A percentile compares a stretch with the other conserved stretches of the same genome.
phyloP scores from a whole-genome alignment of 352 stramenopile species.

The Phytophthora cajani region DNA sequence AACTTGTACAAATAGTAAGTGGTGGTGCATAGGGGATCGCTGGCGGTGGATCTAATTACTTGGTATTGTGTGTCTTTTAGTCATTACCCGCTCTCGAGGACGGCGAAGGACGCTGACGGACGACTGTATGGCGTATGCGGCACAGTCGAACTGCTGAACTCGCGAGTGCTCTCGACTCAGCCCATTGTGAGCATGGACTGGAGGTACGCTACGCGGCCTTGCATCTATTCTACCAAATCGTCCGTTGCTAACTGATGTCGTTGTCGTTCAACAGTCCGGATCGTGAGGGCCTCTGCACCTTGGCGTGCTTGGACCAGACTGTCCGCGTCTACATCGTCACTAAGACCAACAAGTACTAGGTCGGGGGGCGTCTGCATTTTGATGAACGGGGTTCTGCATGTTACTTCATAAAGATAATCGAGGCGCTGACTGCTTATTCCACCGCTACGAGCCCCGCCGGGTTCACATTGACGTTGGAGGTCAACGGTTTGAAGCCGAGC shows the following conservation, averaged over 20 bases:
- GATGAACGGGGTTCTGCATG: constrained; percentile 16
- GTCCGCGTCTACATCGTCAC: constrained; percentile 96
- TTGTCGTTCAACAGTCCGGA: constrained; percentile 63
- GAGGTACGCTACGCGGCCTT: constrained; percentile 53
- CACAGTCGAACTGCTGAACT: constrained; percentile 95
- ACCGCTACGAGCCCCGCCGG: constrained; percentile 77
- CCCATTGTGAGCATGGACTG: constrained; percentile 97
- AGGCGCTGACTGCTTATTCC: constrained; percentile 39
- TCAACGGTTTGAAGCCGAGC: constrained; percentile 66
- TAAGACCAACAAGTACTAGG: constrained; percentile 95
- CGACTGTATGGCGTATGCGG: constrained; percentile 89
- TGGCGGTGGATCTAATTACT: constrained; percentile 21
- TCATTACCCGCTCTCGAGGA: constrained; percentile 83
- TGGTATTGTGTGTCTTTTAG: constrained; percentile 38
- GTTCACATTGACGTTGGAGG: constrained; percentile 63
- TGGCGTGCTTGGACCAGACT: constrained; percentile 95
- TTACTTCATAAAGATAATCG: constrained; percentile 13
- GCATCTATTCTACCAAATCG: neutral
- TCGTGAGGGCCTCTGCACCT: constrained; percentile 92
- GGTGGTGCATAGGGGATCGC: neutral
- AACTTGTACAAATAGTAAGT: constrained; percentile 98
- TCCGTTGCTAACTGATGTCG: neutral
- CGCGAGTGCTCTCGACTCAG: constrained; percentile 95
- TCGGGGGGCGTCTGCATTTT: constrained; percentile 1
- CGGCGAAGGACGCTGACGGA: constrained; percentile 86